These are phyloP conservation scores for Calonectria pseudoturangicola DNA, from an alignment of 2,329 filamentous ascomycete species.

Conservation along the genomic window DNA sequence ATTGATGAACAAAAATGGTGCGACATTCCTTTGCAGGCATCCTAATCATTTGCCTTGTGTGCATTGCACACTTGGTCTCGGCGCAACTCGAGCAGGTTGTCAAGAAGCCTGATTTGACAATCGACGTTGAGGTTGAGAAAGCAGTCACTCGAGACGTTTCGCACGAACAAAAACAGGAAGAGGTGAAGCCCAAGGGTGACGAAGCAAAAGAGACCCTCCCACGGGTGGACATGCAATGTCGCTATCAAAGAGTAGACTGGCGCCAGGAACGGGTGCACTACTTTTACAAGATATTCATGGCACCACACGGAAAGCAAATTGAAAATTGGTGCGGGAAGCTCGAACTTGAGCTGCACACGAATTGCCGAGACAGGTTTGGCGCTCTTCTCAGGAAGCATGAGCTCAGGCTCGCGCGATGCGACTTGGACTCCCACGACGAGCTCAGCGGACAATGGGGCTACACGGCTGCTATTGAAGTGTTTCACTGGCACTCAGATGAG, in stretches of 20 bases:
- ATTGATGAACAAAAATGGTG: not conserved
- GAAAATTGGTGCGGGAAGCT: slow-evolving; percentile 13
- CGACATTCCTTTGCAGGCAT: slow-evolving; percentile 15
- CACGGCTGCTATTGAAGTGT: slow-evolving; percentile 16
- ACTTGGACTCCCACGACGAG: slow-evolving; percentile 30
- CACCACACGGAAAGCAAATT: not conserved
- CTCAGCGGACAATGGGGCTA: slow-evolving; percentile 1
- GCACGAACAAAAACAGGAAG: not conserved
- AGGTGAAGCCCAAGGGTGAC: no score
- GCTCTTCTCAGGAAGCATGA: not conserved
- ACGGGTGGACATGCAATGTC: slow-evolving; percentile 23
- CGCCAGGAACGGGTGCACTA: not conserved
- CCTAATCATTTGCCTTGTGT: slow-evolving; percentile 11
- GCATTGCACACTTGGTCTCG: slow-evolving; percentile 6
- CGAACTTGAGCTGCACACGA: not conserved
- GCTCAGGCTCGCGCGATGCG: slow-evolving; percentile 22
- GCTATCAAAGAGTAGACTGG: slow-evolving; percentile 5
- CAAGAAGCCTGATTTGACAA: not conserved
- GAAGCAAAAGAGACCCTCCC: not conserved
- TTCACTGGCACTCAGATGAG: not conserved
- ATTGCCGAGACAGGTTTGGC: not conserved
- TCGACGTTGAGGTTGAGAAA: not conserved
- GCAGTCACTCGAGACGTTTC: not conserved
- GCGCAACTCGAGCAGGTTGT: not conserved
- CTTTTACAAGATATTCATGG: slow-evolving; percentile 28